phyloP scores from a whole-genome alignment of 345 rosid species.

The Gossypium mustelinum region DNA sequence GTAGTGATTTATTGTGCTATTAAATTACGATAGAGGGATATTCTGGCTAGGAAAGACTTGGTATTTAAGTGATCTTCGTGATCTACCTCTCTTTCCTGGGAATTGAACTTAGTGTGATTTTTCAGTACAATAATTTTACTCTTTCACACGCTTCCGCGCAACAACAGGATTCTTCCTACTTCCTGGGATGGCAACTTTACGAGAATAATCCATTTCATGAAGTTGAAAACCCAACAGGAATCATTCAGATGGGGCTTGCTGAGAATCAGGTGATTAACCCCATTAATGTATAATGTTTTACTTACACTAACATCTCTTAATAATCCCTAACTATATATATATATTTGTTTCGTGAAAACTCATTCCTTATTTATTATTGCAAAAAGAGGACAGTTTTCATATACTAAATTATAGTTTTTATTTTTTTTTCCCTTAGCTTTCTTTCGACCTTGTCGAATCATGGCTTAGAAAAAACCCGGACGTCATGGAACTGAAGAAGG shows the following conservation, averaged over 20 bases:
- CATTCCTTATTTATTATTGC: neutral
- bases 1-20: no score
- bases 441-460: slow-evolving; percentile 61
- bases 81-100: no score
- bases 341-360: neutral
- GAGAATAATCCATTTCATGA: slow-evolving; percentile 65
- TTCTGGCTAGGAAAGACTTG: no score
- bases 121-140: no score
- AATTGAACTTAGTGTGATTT: no score
- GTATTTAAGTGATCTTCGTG: no score
- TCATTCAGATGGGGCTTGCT: slow-evolving; percentile 92
- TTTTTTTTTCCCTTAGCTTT: slow-evolving; percentile 45
- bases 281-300: neutral
- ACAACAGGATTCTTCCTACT: slow-evolving; percentile 83
- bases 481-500: slow-evolving; percentile 41
- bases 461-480: slow-evolving; percentile 68
- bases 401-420: neutral
- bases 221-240: slow-evolving; percentile 54
- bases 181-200: slow-evolving; percentile 74
- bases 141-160: no score
- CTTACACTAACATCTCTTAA: neutral
- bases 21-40: no score
- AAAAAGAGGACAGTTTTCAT: neutral
- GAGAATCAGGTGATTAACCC: slow-evolving; percentile 65
- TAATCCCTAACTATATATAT: neutral